Percentiles rank a stretch among this genome's conserved stretches.
Conservation (phyloP, 1,139 yeast genomes). For the Geotrichum macrosporum region DNA sequence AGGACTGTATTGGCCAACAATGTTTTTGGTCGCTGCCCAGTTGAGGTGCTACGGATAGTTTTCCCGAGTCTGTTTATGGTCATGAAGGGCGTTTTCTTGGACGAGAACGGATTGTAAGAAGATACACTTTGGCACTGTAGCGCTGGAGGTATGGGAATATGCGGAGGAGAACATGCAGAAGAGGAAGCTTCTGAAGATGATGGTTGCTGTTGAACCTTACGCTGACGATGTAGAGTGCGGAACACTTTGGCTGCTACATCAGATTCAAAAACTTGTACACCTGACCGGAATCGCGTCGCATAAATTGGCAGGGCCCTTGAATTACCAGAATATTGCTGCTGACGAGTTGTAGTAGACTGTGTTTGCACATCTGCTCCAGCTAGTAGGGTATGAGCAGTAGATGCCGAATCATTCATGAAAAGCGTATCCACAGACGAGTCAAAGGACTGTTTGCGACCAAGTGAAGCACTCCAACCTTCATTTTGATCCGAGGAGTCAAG, state of each 20-base stretch:
- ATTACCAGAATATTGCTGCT: not conserved
- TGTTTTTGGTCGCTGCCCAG: slow-evolving; percentile 10
- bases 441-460: too few relatives aligned
- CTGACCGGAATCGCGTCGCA: slow-evolving; percentile 18
- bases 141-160: slow-evolving; percentile 19
- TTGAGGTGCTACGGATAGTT: slow-evolving; percentile 9
- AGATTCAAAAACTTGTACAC: slow-evolving; percentile 20
- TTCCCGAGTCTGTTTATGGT: slow-evolving; percentile 16
- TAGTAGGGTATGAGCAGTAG: slow-evolving; percentile 18
- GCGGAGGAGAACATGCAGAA: too few relatives aligned
- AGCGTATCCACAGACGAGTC: slow-evolving; percentile 18
- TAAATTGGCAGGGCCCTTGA: slow-evolving; percentile 18
- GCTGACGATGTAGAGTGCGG: slow-evolving; percentile 10
- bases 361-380: not conserved
- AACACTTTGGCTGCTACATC: slow-evolving; percentile 18
- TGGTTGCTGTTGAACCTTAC: slow-evolving; percentile 1
- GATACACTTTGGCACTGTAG: slow-evolving; percentile 10
- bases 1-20: slow-evolving; percentile 11
- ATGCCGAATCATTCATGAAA: slow-evolving; percentile 13
- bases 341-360: not conserved
- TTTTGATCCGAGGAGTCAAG: too few relatives aligned
- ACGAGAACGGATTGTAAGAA: slow-evolving; percentile 17
- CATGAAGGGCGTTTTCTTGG: slow-evolving; percentile 15
- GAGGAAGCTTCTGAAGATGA: too few relatives aligned
- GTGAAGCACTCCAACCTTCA: too few relatives aligned